A percentile compares a stretch with the other conserved stretches of the same genome.
Conservation (phyloP, 176 grass and related monocot genomes). For the Guadua angustifolia region DNA sequence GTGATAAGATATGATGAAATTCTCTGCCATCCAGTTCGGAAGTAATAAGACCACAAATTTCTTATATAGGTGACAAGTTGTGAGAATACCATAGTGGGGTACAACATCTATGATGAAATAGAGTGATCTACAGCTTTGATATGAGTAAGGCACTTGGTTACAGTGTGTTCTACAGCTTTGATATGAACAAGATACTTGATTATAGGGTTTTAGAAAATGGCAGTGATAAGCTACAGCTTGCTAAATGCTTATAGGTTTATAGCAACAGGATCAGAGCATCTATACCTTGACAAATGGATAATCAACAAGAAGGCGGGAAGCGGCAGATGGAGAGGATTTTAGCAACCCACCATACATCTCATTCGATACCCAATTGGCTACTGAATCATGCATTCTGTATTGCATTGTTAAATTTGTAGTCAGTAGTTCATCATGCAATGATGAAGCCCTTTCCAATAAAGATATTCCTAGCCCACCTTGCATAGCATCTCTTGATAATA, state of each 20-base stretch:
- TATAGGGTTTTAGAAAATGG: not conserved
- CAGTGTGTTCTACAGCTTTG: too few relatives aligned
- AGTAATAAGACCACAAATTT: not conserved
- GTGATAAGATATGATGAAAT: conserved; percentile 19
- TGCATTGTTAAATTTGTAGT: conserved; percentile 69
- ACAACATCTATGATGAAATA: conserved; percentile 31
- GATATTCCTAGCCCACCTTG: conserved; percentile 79
- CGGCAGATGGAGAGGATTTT: conserved; percentile 63
- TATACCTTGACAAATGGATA: conserved; percentile 76
- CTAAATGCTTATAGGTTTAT: conserved; percentile 1
- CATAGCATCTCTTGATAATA: conserved; percentile 86
- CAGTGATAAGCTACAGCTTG: not conserved
- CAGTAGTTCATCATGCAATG: conserved; percentile 63
- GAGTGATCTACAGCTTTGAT: conserved; percentile 17
- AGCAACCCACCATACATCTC: conserved; percentile 84
- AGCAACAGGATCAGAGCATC: conserved; percentile 26
- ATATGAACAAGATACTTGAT: too few relatives aligned
- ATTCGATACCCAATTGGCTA: conserved; percentile 86
- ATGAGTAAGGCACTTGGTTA: not conserved
- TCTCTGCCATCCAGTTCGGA: not conserved
- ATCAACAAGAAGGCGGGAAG: conserved; percentile 78
- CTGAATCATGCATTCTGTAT: conserved; percentile 88
- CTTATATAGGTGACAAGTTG: not conserved
- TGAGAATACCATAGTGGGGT: not conserved
- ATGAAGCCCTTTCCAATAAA: conserved; percentile 85